Evolutionary conservation across 345 rosid species (phyloP), one percentile per base, ranked within the genome.

Genomic region (Rubroshorea leprosula): DNA sequence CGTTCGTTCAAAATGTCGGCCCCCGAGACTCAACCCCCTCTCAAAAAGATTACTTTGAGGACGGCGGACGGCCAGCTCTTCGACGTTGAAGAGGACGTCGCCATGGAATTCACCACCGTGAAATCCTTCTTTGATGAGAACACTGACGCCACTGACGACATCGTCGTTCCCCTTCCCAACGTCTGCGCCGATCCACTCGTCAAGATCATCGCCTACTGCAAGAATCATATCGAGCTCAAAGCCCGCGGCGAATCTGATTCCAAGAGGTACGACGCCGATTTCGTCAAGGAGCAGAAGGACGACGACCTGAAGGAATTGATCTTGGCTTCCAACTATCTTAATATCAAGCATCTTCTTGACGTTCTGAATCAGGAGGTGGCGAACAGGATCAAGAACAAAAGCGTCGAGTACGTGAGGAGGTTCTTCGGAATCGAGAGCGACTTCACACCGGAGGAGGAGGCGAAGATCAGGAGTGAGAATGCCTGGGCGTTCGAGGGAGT

Each of bases 371-470:
- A 49, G 55, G 44, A 65, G 1, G 49, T 55, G 17, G 78, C 82
- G 10, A 56, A 72, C 1, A 57, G 69, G 56, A 77, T 80, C 24
- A 21, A 65, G 62, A 72, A 74, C 35, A 72, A 55, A 80, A 74
- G 78, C n/a, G 80, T 77, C 13, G 71, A 70, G 64, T 65, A 38
- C 11, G 80, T 60, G 10, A 67, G 82, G 62, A 15, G 5, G 3
- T 74, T 74, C n/a, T 74, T 77, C 5, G 80, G 72, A 19, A 49
- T 77, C 16, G 80, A 74, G 35, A 61, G 27, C 14, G 81, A 74
- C 51, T 74, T 45, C n/a, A 69, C 79, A 2, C 61, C 64, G 3
- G 75, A 65, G 57, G 84, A 80, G 55, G 81, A 76, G 64, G 72
- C 50, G 0, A 23, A 0, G 26, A 18, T 67, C 15, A 62, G 62